phyloP scores from a whole-genome alignment of 805 yeast species.

The Kuraishia capsulata region DNA sequence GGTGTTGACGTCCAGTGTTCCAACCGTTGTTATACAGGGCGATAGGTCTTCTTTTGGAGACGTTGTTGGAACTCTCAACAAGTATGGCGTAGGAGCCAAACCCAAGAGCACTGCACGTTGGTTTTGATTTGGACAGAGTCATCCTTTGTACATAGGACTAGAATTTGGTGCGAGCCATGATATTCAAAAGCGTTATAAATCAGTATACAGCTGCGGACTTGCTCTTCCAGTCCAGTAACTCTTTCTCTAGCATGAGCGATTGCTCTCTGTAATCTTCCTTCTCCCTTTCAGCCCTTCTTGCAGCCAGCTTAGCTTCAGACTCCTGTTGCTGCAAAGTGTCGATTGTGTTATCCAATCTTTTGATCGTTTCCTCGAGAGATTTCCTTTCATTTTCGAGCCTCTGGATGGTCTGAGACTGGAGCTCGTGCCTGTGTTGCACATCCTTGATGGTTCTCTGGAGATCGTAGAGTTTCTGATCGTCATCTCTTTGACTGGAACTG shows the following conservation, averaged over 20 bases:
- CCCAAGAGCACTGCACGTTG: slow-evolving; percentile 6
- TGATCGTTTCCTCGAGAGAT: slow-evolving; percentile 41
- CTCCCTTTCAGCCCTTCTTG: slow-evolving; percentile 47
- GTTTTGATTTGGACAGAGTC: slow-evolving; percentile 1
- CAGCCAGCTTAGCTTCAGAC: slow-evolving; percentile 30
- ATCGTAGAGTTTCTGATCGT: slow-evolving; percentile 37
- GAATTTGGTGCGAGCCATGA: not conserved
- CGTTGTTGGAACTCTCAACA: slow-evolving; percentile 50
- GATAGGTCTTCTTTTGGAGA: slow-evolving; percentile 82
- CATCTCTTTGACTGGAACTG: slow-evolving; percentile 39
- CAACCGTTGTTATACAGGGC: slow-evolving; percentile 90
- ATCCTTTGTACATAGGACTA: not conserved
- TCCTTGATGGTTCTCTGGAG: slow-evolving; percentile 48
- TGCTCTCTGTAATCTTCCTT: slow-evolving; percentile 44
- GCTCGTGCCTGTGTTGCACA: slow-evolving; percentile 39
- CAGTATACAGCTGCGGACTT: slow-evolving; percentile 10
- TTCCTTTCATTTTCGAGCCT: slow-evolving; percentile 52
- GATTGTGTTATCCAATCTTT: slow-evolving; percentile 34
- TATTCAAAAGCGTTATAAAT: not conserved
- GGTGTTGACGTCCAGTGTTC: slow-evolving; percentile 63
- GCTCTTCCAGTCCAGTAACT: slow-evolving; percentile 46
- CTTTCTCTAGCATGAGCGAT: slow-evolving; percentile 43
- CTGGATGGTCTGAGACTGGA: slow-evolving; percentile 39
- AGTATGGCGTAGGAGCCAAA: slow-evolving; percentile 62
- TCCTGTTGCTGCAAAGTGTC: slow-evolving; percentile 32